Evolutionary conservation across 306 rosid species (phyloP).

Genomic region (Carpinus fangiana): DNA sequence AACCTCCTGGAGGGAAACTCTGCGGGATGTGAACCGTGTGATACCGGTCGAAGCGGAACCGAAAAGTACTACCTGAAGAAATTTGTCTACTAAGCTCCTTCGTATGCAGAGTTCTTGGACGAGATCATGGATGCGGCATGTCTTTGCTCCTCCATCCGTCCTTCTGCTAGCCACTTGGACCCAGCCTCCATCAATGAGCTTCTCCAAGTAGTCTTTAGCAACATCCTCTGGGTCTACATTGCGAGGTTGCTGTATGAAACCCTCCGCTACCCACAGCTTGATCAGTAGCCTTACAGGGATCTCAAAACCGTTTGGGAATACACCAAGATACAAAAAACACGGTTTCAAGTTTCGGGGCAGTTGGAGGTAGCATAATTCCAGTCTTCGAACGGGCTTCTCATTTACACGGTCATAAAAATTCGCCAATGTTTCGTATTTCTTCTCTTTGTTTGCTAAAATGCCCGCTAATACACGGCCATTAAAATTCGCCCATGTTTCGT

Average conservation of each 20-base stretch:
- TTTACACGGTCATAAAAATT: slow-evolving; percentile 8
- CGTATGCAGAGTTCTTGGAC: background rate
- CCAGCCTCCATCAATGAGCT: slow-evolving; percentile 8
- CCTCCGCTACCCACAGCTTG: slow-evolving; percentile 22
- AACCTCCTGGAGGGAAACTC: background rate
- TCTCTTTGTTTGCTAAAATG: background rate
- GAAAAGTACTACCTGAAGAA: background rate
- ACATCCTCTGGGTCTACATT: background rate
- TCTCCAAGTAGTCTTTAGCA: background rate
- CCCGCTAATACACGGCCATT: background rate
- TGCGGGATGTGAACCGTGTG: background rate
- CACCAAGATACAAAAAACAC: slow-evolving; percentile 28
- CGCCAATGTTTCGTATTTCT: slow-evolving; percentile 3
- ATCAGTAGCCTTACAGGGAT: slow-evolving; percentile 13
- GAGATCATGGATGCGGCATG: slow-evolving; percentile 5
- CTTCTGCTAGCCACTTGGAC: background rate
- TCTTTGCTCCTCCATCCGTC: slow-evolving; percentile 8
- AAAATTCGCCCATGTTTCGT: slow-evolving; percentile 17
- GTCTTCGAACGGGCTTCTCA: too few relatives aligned
- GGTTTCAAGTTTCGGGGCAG: slow-evolving; percentile 23
- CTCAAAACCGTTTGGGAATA: slow-evolving; percentile 26
- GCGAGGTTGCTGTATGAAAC: background rate
- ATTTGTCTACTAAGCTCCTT: background rate
- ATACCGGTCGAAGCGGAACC: accelerated
- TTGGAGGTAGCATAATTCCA: background rate